A percentile compares a stretch with the other conserved stretches of the same genome.
Evolutionary conservation across 208 protist species (phyloP).

Genomic region (Acanthamoeba royreba): DNA sequence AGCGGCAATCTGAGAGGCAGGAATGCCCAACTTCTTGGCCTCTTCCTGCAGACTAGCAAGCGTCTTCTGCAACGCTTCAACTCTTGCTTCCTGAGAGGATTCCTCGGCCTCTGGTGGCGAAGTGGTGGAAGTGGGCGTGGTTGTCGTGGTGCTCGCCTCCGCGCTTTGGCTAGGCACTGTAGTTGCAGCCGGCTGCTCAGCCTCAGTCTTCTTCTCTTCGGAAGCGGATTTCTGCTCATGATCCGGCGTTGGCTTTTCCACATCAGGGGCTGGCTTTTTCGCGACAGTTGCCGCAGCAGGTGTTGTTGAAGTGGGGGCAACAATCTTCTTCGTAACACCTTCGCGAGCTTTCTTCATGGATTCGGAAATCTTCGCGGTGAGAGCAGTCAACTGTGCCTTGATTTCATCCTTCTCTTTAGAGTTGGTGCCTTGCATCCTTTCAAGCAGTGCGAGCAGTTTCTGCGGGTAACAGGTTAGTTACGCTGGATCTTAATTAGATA

Average conservation of each 20-base stretch:
- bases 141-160: too few relatives aligned
- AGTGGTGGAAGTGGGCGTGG: neutral
- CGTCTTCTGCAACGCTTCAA: neutral
- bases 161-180: too few relatives aligned
- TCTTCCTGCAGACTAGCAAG: neutral
- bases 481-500: too few relatives aligned
- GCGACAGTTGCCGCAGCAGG: neutral
- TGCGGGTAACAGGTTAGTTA: neutral
- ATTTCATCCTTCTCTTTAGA: constrained; percentile 33
- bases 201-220: too few relatives aligned
- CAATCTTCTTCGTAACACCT: neutral
- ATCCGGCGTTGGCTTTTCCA: too few relatives aligned
- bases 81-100: too few relatives aligned
- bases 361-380: constrained; percentile 9
- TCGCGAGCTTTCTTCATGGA: neutral
- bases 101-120: neutral
- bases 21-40: neutral
- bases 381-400: neutral
- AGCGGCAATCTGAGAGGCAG: neutral
- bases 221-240: too few relatives aligned
- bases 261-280: neutral
- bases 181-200: too few relatives aligned
- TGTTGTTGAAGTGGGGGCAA: neutral
- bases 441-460: neutral
- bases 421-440: neutral